These are phyloP conservation scores for Fusarium anguioides DNA, from an alignment of 2,329 filamentous ascomycete genomes.

Conservation along the genomic window DNA sequence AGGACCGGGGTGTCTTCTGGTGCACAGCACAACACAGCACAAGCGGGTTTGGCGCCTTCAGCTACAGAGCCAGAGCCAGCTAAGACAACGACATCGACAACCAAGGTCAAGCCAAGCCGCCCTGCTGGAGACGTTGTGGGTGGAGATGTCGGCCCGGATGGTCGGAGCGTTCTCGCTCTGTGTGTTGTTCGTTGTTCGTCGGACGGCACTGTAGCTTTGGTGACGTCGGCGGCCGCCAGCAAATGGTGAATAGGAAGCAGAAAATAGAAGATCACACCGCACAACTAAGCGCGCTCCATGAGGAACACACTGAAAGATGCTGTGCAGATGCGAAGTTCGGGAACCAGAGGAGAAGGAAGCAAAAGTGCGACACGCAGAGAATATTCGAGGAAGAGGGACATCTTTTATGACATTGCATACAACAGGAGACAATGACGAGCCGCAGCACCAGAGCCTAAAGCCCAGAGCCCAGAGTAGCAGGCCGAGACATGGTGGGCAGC, in stretches of 20 bases:
- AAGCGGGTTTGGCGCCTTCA: conserved; percentile 51
- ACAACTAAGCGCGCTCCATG: conserved; percentile 32
- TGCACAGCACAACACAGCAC: conserved; percentile 22
- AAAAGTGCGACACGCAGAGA: background rate
- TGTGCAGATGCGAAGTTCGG: conserved; percentile 1
- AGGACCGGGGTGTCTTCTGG: conserved; percentile 43
- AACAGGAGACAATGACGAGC: conserved; percentile 23
- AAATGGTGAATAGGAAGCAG: conserved; percentile 19
- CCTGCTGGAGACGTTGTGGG: conserved; percentile 45
- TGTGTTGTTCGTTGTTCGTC: conserved; percentile 35
- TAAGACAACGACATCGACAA: conserved; percentile 34
- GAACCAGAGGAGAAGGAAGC: conserved; percentile 3
- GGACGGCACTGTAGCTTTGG: conserved; percentile 40
- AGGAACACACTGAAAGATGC: conserved; percentile 29
- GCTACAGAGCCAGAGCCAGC: conserved; percentile 41
- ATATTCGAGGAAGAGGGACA: conserved; percentile 2
- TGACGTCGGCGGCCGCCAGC: conserved; percentile 45
- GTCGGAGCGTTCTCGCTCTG: conserved; percentile 45
- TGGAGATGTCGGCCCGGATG: conserved; percentile 47
- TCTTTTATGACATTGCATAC: conserved; percentile 34
- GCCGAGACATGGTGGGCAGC: conserved; percentile 2
- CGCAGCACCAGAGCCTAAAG: conserved; percentile 1
- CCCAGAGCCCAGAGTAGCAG: background rate
- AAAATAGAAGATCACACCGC: conserved; percentile 27
- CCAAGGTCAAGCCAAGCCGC: conserved; percentile 43